Evolutionary conservation across 805 yeast species (phyloP).

Genomic region (Peterozyma toletana): DNA sequence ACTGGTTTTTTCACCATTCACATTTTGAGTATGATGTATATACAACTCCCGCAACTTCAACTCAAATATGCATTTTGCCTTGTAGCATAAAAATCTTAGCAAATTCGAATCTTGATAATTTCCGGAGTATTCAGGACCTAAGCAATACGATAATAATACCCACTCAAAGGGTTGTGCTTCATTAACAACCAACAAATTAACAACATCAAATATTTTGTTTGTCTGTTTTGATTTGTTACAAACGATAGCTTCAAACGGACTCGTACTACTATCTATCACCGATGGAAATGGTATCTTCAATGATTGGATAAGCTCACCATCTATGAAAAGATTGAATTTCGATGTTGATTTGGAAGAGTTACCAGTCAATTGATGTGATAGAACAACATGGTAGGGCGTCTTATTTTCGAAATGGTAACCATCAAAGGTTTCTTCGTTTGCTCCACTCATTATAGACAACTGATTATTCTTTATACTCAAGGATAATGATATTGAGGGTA

Average conservation of each 20-base stretch:
- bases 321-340: slow-evolving; percentile 36
- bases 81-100: slow-evolving; percentile 30
- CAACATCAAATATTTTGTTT: slow-evolving; percentile 22
- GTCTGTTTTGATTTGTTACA: slow-evolving; percentile 9
- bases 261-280: slow-evolving; percentile 12
- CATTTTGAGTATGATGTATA: slow-evolving; percentile 11
- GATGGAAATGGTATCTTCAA: slow-evolving; percentile 14
- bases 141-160: slow-evolving; percentile 37
- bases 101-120: slow-evolving; percentile 30
- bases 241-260: slow-evolving; percentile 32
- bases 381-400: slow-evolving; percentile 17
- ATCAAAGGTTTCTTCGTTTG: slow-evolving; percentile 14
- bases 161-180: slow-evolving; percentile 37
- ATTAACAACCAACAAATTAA: slow-evolving; percentile 32
- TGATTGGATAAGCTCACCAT: slow-evolving; percentile 38
- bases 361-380: slow-evolving; percentile 16
- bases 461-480: slow-evolving; percentile 1
- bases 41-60: slow-evolving; percentile 5
- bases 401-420: slow-evolving; percentile 18
- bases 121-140: slow-evolving; percentile 46
- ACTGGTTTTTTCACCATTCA: not conserved
- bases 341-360: slow-evolving; percentile 16
- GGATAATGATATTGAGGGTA: not conserved
- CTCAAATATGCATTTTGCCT: slow-evolving; percentile 5
- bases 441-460: slow-evolving; percentile 7